A percentile compares a stretch with the other conserved stretches of the same genome.
phyloP scores from a whole-genome alignment of 805 yeast species.

The Spathaspora gorwiae region DNA sequence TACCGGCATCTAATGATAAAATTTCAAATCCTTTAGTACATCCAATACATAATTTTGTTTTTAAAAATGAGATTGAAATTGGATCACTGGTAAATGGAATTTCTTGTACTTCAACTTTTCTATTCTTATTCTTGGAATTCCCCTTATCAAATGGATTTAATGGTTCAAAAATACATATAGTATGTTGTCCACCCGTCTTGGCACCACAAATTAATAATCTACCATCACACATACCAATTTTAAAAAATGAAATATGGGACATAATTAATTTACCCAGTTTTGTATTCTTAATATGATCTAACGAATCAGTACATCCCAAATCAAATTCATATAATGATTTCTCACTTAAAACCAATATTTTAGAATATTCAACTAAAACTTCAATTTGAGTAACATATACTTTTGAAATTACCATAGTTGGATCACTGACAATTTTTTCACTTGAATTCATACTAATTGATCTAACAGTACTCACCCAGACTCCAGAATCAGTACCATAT shows the following conservation, averaged over 20 bases:
- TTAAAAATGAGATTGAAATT: constrained; percentile 83
- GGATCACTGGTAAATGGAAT: constrained; percentile 85
- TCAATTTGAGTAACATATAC: constrained; percentile 83
- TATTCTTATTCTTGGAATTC: constrained; percentile 60
- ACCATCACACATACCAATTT: constrained; percentile 90
- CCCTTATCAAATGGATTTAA: constrained; percentile 57
- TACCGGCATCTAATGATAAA: constrained; percentile 75
- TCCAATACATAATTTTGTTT: constrained; percentile 87
- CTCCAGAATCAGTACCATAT: constrained; percentile 89
- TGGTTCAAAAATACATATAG: constrained; percentile 85
- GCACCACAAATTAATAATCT: constrained; percentile 86
- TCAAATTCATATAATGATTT: constrained; percentile 76
- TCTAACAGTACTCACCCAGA: constrained; percentile 73
- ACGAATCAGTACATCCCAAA: constrained; percentile 47
- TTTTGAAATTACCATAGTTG: constrained; percentile 69
- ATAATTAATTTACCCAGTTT: constrained; percentile 73
- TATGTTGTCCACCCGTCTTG: constrained; percentile 64
- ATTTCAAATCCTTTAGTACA: constrained; percentile 96
- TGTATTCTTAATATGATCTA: constrained; percentile 47
- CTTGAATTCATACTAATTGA: constrained; percentile 48
- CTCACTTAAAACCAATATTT: constrained; percentile 76
- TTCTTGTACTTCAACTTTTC: constrained; percentile 66
- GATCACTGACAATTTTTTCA: constrained; percentile 57
- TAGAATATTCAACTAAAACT: constrained; percentile 85
- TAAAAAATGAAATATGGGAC: constrained; percentile 85